Evolutionary conservation across 495 filamentous ascomycete genomes (phyloP).

Genomic region (Podospora didyma): DNA sequence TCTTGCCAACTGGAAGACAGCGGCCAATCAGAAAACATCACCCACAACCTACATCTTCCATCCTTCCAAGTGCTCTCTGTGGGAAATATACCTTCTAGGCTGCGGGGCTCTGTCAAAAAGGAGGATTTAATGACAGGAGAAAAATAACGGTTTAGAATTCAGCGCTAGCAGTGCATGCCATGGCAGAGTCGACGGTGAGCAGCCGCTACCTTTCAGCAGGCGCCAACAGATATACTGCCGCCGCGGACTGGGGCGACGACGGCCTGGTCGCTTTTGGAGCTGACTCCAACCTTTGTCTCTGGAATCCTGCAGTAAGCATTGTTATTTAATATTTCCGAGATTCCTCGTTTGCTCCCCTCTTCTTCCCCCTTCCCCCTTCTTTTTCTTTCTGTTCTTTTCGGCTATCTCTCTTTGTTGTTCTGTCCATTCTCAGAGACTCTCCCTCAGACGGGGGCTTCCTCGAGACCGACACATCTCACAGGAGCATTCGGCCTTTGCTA

Average conservation of each 20-base stretch:
- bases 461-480: background rate
- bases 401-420: too few relatives aligned
- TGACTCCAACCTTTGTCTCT: constrained; percentile 82
- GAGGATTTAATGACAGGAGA: background rate
- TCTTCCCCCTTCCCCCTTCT: too few relatives aligned
- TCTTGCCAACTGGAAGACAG: background rate
- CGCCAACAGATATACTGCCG: constrained; percentile 83
- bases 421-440: too few relatives aligned
- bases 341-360: too few relatives aligned
- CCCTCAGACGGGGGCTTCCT: background rate
- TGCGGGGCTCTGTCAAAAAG: background rate
- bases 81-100: too few relatives aligned
- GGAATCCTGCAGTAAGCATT: constrained; percentile 71
- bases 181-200: constrained; percentile 16
- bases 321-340: background rate
- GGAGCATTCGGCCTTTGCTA: background rate
- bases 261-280: constrained; percentile 85
- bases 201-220: constrained; percentile 74
- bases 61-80: too few relatives aligned
- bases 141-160: background rate
- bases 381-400: too few relatives aligned
- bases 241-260: constrained; percentile 81
- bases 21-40: background rate
- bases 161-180: constrained; percentile 1
- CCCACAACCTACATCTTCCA: constrained; percentile 4